phyloP scores from a whole-genome alignment of 75 land plant genomes.

The Adiantum capillusveneris region DNA sequence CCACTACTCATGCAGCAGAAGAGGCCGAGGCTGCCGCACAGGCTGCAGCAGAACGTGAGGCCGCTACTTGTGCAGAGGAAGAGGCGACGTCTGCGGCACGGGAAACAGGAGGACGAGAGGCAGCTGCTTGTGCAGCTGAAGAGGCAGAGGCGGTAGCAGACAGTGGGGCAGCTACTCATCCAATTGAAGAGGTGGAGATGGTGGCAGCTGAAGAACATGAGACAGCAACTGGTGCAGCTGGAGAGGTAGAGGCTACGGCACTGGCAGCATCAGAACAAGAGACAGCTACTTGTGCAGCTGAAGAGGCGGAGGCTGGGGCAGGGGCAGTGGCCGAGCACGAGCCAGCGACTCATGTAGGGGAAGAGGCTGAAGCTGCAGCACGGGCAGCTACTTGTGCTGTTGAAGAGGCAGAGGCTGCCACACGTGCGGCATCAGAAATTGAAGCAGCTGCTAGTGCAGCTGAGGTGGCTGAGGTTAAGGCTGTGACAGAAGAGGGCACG shows the following conservation, averaged over 20 bases:
- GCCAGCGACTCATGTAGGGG: background rate
- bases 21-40: background rate
- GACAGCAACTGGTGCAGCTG: background rate
- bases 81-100: slow-evolving; percentile 1
- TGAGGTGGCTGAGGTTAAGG: background rate
- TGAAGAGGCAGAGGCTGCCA: background rate
- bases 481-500: too few species aligned
- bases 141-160: background rate
- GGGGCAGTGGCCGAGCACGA: background rate
- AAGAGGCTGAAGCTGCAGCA: background rate
- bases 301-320: slow-evolving; percentile 1
- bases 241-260: background rate
- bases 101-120: background rate
- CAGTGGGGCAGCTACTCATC: background rate
- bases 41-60: background rate
- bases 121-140: background rate
- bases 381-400: background rate
- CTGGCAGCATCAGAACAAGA: background rate
- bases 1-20: too few species aligned
- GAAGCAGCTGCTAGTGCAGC: background rate
- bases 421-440: background rate
- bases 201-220: background rate
- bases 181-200: background rate
- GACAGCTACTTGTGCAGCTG: background rate
- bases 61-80: background rate